phyloP scores from a whole-genome alignment of 805 yeast species.

The Suhomyces faveliae region DNA sequence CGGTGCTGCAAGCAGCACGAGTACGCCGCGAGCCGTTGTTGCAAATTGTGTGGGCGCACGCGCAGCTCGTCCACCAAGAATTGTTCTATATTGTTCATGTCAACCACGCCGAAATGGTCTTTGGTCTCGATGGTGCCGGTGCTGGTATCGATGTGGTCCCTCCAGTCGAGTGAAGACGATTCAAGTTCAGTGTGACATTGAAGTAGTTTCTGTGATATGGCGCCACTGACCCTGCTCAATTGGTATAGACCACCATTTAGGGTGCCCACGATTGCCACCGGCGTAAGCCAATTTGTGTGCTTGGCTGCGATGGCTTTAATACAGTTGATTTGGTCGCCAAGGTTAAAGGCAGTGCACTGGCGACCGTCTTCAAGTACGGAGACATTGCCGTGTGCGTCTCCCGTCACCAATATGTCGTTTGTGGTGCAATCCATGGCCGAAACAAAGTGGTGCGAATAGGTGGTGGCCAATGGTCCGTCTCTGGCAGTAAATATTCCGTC shows the following conservation, averaged over 20 bases:
- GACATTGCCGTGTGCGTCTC: slow-evolving; percentile 33
- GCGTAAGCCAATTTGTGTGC: not conserved
- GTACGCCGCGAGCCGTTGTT: not conserved
- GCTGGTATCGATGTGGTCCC: not conserved
- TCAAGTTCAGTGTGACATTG: not conserved
- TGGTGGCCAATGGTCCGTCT: not conserved
- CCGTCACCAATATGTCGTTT: slow-evolving; percentile 13
- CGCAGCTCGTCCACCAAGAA: not conserved
- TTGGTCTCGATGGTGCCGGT: not conserved
- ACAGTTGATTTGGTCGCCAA: slow-evolving; percentile 31
- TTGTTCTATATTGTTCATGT: not conserved
- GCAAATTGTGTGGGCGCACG: not conserved
- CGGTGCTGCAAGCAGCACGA: not conserved
- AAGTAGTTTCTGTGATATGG: not conserved
- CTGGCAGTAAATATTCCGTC: slow-evolving; percentile 6
- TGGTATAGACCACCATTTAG: slow-evolving; percentile 27
- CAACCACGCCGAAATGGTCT: slow-evolving; percentile 1
- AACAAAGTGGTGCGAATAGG: slow-evolving; percentile 4
- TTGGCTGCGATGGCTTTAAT: slow-evolving; percentile 8
- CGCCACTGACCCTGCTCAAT: not conserved
- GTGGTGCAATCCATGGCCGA: slow-evolving; percentile 3
- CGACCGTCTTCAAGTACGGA: slow-evolving; percentile 12
- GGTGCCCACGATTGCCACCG: slow-evolving; percentile 24
- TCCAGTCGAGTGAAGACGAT: not conserved
- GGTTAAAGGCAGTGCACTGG: slow-evolving; percentile 18